Evolutionary conservation across 139 green algal genomes (phyloP), one percentile per base, ranked within the genome.

Genomic region (Edaphochlamys debaryana): DNA sequence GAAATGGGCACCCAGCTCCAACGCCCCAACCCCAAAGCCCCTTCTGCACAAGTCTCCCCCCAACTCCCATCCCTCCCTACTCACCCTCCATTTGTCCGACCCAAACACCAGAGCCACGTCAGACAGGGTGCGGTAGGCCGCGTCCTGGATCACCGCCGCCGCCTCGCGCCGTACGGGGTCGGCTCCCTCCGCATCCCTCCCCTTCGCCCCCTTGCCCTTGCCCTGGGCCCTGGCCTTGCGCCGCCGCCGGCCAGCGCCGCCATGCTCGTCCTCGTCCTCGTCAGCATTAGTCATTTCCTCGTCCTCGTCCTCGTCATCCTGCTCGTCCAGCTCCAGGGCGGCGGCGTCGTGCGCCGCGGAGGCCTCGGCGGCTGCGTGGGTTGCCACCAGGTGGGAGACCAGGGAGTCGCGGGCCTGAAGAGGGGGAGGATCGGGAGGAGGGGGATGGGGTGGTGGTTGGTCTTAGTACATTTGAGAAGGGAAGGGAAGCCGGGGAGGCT

Each of bases 31-130:
- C 11, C 45, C 45, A 13, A 64, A 64, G 9, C 25, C 22, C 56
- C 5, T 13, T 30, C 30, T 36, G 4, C 62, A 7, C 62, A 27
- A 19, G 30, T 6, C 9, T 30, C 30, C 11, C 62, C 62, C 25
- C 62, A 13, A 29, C 30, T 36, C 22, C 22, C 62, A 5, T 19
- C 62, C 30, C 62, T 68, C 25, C 30, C 62, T 19, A 56, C 75
- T 32, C 60, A 81, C 75, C 75, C 38, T 34, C 75, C 75, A 81
- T 3, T 19, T 34, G 60, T 72, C 45, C 37, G 75, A 72, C 15
- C 75, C 75, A 29, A 81, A 81, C 60, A 81, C 75, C 41, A 81
- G 60, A 17, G 75, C 75, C 20, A 81, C 60, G 40, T 81, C 75
- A n/a, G 36, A 70, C 41, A 81, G 75, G 40, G 71, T 60, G 22